phyloP scores from a whole-genome alignment of 495 filamentous ascomycete genomes.

The Podospora sp. region DNA sequence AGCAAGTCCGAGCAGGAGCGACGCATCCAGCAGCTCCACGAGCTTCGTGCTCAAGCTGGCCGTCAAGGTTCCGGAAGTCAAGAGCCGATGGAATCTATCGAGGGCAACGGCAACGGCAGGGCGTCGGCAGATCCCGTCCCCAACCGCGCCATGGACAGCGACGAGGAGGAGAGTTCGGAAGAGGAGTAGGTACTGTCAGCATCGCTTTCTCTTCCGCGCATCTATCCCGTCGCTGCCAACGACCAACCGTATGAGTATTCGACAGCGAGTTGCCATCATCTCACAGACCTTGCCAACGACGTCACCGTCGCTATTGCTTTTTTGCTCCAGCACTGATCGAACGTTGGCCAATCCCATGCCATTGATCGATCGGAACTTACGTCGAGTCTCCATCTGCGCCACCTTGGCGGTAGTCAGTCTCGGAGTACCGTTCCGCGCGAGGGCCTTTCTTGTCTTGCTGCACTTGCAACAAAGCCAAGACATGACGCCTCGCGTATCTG shows the following conservation, averaged over 20 bases:
- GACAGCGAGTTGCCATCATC: too few relatives aligned
- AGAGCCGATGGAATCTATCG: slow-evolving; percentile 48
- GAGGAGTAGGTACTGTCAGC: slow-evolving; percentile 33
- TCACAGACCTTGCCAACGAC: too few relatives aligned
- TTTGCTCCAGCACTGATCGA: not conserved
- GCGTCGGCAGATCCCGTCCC: slow-evolving; percentile 23
- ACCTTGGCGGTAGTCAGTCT: too few relatives aligned
- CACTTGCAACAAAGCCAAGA: too few relatives aligned
- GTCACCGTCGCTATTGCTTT: not conserved
- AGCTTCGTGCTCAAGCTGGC: slow-evolving; percentile 52
- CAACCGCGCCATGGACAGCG: slow-evolving; percentile 33
- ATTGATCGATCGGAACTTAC: too few relatives aligned
- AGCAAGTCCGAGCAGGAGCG: slow-evolving; percentile 90
- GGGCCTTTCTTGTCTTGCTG: not conserved
- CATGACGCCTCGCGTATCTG: not conserved
- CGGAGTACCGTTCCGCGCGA: not conserved
- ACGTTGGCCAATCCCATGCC: too few relatives aligned
- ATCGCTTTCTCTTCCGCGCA: not conserved
- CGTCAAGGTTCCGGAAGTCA: slow-evolving; percentile 51
- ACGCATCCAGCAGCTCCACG: slow-evolving; percentile 77
- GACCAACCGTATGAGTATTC: too few relatives aligned
- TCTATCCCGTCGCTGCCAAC: too few relatives aligned
- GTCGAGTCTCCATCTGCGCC: too few relatives aligned
- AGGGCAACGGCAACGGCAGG: slow-evolving; percentile 37
- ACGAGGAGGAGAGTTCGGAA: slow-evolving; percentile 42